Base-by-base conservation (phyloP, 805 yeast genomes). In the Citeromyces nyonsensis region DNA sequence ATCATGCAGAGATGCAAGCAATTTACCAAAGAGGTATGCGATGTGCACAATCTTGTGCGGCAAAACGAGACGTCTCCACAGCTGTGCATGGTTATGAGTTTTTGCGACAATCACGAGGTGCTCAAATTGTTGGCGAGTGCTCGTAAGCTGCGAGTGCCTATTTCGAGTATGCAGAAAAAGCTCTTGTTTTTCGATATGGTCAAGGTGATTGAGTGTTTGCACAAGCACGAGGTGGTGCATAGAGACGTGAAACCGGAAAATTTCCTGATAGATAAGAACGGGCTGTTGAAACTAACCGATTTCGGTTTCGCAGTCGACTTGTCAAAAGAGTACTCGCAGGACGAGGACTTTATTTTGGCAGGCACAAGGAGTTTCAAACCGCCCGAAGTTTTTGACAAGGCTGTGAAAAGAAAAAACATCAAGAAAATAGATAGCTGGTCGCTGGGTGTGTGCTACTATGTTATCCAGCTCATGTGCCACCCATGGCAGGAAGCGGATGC, bases 161-260 rank as follows among this genome's bases (percentile, higher is more conserved):
- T 60, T 3, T 39, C 57, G 2, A 29, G 48, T 9, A 50, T 54
- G 30, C 45, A 63, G 33, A 61, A 59, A 35, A 72, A 69, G 40
- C 51, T 55, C 12, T 42, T 66, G 1, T 69, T 68, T 46, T 48
- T 57, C n/a, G 56, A 79, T 46, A 67, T 79, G 25, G 73, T 61
- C 11, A 48, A 51, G 28, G 71, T 63, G 0, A 67, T 67, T 14
- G 50, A 56, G 31, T 62, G 45, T 34, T 44, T 69, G 12, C 76
- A 69, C 42, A 37, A 47, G 6, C 47, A 52, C 10, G 45, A 50
- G 10, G 57, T 69, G 3, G 63, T 54, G 6, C 76, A 69, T 41
- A 40, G 74, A 15, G 76, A 69, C 39, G 47, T 69, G 29, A 69
- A 69, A 40, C 74, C 75, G 2, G 75, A 69, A 37, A 69, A 69